Evolutionary conservation across 768 basidiomycete species (phyloP), one percentile per base, ranked within the genome.

Genomic region (Asterophora lycoperdoides): DNA sequence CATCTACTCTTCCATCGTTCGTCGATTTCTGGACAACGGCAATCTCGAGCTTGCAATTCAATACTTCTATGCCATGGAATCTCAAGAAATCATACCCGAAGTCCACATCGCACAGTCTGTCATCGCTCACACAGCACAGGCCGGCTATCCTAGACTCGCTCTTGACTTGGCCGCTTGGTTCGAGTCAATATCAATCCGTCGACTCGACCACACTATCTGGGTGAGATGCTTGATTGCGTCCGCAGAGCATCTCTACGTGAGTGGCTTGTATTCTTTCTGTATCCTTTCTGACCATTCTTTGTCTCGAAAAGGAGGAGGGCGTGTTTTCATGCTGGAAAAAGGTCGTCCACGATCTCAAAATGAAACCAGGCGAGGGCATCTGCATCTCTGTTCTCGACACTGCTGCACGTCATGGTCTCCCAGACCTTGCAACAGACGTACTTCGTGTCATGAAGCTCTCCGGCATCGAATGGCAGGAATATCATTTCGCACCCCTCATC

Each of bases 401-500:
- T 1, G 87, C 87, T 13, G 87, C 78, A 36, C 82, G 89, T 8
- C 72, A 78, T 52, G 89, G 87, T n/a, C 68, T 80, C 29, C 77
- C 86, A 5, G 78, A 81, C 39, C 73, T 93, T 1, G 89, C 84
- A 18, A 69, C 77, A 11, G 80, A 83, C 35, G 86, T 78, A 23
- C 66, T 93, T 35, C 78, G 74, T 1, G 67, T 76, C 6, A 68
- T 94, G 33, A 73, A 77, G 38, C 44, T 53, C 8, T 64, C 77
- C 7, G 73, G 75, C 13, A 64, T 79, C 11, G 60, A 70, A 39
- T 73, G 78, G 67, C 60, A 73, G 58, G 91, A 93, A 61, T 67
- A 86, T 58, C 92, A 94, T 61, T 81, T 89, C 56, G 80, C 86
- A 1, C 81, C 89, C 2, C 66, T 93, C 17, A 69, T 93, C 26